Base-by-base conservation (phyloP, 345 rosid species). In the Dimocarpus longan region DNA sequence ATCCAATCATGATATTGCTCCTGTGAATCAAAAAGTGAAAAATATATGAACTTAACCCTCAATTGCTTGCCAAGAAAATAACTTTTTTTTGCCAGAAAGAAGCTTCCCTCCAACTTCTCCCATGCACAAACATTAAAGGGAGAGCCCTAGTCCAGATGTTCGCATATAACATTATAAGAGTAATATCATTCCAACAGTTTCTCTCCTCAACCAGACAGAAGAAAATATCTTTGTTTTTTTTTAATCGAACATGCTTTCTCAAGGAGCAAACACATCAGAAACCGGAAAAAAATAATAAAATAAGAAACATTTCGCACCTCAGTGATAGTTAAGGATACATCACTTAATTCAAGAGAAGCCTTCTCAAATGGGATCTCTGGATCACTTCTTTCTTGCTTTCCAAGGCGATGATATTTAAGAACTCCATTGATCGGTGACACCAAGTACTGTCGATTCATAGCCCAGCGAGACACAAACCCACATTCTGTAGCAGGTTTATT, bases 1-100 rank as follows among this genome's bases (percentile, higher is more conserved):
- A 96, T 91, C 95, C 97, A 94, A 86, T 96, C 99, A 85, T 91
- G 92, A 86, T 96, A 96, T 84, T 96, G 99, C 26, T 85, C 94
- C 99, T 96, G 91, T 75, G 44, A 80, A 76, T 66, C 56, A 81
- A 75, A 81, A 84, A 59, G 77, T 21, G 70, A 76, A 72, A 5
- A 56, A 77, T 69, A 76, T 68, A 74, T 75, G 69, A 75, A 76
- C 71, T 76, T 52, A 76, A 54, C 56, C 76, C 66, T 71, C 50
- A 82, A 10, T 71, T 50, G 62, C 71, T 67, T 40, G 75, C 66
- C 82, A 79, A 28, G 10, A 73, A 76, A 78, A 42, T 12, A 77
- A 65, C 50, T 26, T 24, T 18, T 24, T 18, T 24, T 63, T 64
- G 22, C 78, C 8, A 64, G 69, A 70, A 66, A 80, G 62, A 50